A percentile compares a stretch with the other conserved stretches of the same genome.
These are phyloP conservation scores for Entomortierella parvispora DNA, from an alignment of 192 early-diverging fungal genomes.

Conservation along the genomic window DNA sequence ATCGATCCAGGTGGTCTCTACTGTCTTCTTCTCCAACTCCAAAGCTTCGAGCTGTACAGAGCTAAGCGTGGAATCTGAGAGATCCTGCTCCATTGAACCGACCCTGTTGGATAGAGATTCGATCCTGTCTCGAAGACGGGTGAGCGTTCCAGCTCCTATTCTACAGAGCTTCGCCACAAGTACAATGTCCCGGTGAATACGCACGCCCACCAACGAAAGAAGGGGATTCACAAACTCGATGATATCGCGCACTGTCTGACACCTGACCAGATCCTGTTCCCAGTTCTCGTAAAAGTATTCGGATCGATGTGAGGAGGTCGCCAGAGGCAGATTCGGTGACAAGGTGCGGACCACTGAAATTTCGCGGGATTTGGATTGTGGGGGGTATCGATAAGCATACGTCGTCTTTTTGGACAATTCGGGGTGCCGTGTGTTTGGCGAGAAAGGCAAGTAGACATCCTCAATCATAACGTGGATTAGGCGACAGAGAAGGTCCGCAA, in stretches of 20 bases:
- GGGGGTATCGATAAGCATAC: slow-evolving; percentile 18
- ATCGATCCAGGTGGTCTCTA: slow-evolving; percentile 46
- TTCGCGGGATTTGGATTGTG: slow-evolving; percentile 1
- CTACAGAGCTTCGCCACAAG: slow-evolving; percentile 37
- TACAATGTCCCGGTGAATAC: slow-evolving; percentile 42
- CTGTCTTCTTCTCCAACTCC: neutral
- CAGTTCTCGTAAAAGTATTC: slow-evolving; percentile 72
- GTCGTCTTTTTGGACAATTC: slow-evolving; percentile 15
- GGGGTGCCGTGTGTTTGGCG: slow-evolving; percentile 32
- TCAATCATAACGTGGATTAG: slow-evolving; percentile 67
- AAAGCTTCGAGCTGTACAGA: neutral
- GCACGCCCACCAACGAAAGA: slow-evolving; percentile 56
- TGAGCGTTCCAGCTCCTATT: slow-evolving; percentile 28
- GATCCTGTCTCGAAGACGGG: slow-evolving; percentile 4
- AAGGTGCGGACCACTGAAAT: slow-evolving; percentile 9
- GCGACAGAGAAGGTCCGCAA: slow-evolving; percentile 70
- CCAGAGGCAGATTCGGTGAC: slow-evolving; percentile 18
- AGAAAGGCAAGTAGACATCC: slow-evolving; percentile 60
- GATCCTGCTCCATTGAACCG: neutral
- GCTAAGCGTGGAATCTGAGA: neutral
- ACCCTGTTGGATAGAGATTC: neutral
- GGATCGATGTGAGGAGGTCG: slow-evolving; percentile 38
- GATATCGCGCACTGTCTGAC: slow-evolving; percentile 34
- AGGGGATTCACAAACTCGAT: slow-evolving; percentile 47
- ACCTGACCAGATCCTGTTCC: slow-evolving; percentile 57